These are phyloP conservation scores for Vitis labrusca DNA, from an alignment of 164 flowering plant species.

Conservation along the genomic window DNA sequence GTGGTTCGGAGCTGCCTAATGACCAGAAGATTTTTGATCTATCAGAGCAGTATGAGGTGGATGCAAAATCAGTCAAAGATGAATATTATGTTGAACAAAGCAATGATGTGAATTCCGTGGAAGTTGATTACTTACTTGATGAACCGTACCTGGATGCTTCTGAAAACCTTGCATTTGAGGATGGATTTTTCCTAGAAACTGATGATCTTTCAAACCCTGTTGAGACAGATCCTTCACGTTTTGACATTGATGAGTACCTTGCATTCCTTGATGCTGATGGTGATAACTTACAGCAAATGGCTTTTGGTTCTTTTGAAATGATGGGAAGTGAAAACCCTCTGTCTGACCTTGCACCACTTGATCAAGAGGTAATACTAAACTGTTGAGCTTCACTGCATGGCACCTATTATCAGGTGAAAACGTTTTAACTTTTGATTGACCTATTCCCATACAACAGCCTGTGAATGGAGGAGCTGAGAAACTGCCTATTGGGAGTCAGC, in stretches of 20 bases:
- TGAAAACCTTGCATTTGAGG: constrained; percentile 21
- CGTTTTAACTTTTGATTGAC: background rate
- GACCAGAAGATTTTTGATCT: constrained; percentile 19
- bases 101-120: constrained; percentile 19
- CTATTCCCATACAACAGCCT: constrained; percentile 11
- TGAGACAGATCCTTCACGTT: constrained; percentile 27
- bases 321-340: constrained; percentile 19
- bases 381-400: background rate
- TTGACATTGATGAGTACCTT: constrained; percentile 53
- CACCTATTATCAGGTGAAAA: background rate
- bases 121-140: constrained; percentile 21
- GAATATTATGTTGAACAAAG: constrained; percentile 26
- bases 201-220: constrained; percentile 40
- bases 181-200: constrained; percentile 43
- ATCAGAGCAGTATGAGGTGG: constrained; percentile 23
- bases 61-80: constrained; percentile 21
- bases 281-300: constrained; percentile 13
- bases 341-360: constrained; percentile 11
- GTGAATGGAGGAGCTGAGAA: constrained; percentile 20
- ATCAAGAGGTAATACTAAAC: constrained; percentile 31
- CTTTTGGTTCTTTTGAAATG: constrained; percentile 27
- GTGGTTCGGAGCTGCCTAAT: constrained; percentile 12
- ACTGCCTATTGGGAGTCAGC: constrained; percentile 11
- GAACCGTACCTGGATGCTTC: constrained; percentile 38
- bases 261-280: constrained; percentile 41